Evolutionary conservation across 305 asterid genomes (phyloP), one percentile per base, ranked within the genome.

Genomic region (Withania somnifera): DNA sequence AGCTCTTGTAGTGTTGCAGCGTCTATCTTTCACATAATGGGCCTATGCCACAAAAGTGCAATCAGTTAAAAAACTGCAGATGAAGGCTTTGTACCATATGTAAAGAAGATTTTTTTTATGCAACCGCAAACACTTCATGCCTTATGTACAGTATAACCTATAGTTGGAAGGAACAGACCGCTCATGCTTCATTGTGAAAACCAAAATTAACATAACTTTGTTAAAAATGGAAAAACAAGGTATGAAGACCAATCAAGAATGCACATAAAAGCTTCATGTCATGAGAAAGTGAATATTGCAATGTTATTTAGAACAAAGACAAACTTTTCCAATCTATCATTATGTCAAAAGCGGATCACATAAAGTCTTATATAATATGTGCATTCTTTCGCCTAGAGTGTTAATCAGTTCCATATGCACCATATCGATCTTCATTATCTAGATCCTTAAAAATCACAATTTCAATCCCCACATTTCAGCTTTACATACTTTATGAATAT

Each of bases 21-120:
- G 93, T 67, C 97, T 90, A 66, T 90, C 97, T 89, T 95, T 95
- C 78, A 95, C 92, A 87, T 89, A 92, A 88, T 94, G 99, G 81
- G 97, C 98, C 99, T 95, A 87, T 32, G 50, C 22, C 75, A 83
- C 28, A 76, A 81, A 83, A 77, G 60, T n/a, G 66, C 52, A 73
- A 45, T 30, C 13, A 45, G 34, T 36, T 76, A 67, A 7, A 52
- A 26, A 75, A 50, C 22, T 42, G 9, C 50, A 17, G 56, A 53
- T 19, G 22, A 2, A 24, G 47, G 15, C 15, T 20, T 56, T 56
- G 64, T 56, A 56, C 24, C 34, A 26, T 34, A 58, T 2, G 9
- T 58, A 58, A 58, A 58, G 36, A 24, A 24, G 10, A 58, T 1
- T 22, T 24, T 61, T 61, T 7, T 28, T 20, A 61, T 61, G 22